A percentile compares a stretch with the other conserved stretches of the same genome.
phyloP scores from a whole-genome alignment of 1,139 yeast genomes.

The Sugiyamaella sp. region DNA sequence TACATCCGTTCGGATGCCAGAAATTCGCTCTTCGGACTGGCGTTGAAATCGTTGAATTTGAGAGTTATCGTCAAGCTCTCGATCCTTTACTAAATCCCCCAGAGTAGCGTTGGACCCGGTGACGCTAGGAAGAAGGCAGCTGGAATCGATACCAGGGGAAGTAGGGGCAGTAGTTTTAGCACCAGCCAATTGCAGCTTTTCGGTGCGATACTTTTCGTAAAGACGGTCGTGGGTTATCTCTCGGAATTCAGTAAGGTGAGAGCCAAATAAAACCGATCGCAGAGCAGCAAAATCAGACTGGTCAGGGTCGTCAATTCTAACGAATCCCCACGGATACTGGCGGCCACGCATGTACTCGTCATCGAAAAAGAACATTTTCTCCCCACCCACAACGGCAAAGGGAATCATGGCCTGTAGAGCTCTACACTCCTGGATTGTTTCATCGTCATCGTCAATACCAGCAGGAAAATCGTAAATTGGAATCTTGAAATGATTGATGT shows the following conservation, averaged over 20 bases:
- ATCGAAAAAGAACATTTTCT: slow-evolving; percentile 32
- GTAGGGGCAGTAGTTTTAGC: slow-evolving; percentile 1
- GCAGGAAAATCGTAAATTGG: slow-evolving; percentile 84
- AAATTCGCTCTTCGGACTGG: slow-evolving; percentile 7
- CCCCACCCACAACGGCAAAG: slow-evolving; percentile 79
- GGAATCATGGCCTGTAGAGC: slow-evolving; percentile 78
- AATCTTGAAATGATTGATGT: slow-evolving; percentile 72
- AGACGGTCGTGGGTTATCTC: slow-evolving; percentile 90
- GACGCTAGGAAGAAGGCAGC: not conserved
- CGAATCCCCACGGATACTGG: slow-evolving; percentile 90
- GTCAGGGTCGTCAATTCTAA: slow-evolving; percentile 70
- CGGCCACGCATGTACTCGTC: slow-evolving; percentile 64
- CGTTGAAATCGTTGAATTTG: slow-evolving; percentile 3
- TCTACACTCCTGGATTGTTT: slow-evolving; percentile 78
- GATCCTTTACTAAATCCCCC: slow-evolving; percentile 3
- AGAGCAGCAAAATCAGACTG: slow-evolving; percentile 83
- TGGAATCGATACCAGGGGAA: slow-evolving; percentile 7
- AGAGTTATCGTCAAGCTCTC: slow-evolving; percentile 10
- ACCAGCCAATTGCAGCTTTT: slow-evolving; percentile 54
- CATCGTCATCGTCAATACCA: slow-evolving; percentile 58
- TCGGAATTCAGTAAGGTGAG: slow-evolving; percentile 92
- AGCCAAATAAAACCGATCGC: slow-evolving; percentile 80
- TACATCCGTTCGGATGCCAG: slow-evolving; percentile 9
- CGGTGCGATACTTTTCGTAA: slow-evolving; percentile 92
- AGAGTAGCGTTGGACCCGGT: not conserved